These are phyloP conservation scores for Sporothrix brunneoviolacea DNA, from an alignment of 2,329 filamentous ascomycete species.

Conservation along the genomic window DNA sequence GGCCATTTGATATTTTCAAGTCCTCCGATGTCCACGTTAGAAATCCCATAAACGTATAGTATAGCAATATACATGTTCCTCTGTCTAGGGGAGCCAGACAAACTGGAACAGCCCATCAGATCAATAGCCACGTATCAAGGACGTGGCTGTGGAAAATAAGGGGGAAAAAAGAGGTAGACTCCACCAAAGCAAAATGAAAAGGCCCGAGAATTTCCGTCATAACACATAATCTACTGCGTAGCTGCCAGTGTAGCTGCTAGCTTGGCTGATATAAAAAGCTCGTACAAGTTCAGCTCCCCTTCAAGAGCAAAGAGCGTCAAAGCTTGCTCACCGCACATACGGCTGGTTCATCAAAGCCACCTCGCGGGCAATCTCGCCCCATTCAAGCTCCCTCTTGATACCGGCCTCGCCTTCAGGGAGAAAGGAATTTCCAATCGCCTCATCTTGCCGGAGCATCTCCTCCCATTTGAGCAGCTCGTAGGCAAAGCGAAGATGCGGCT, in stretches of 20 bases:
- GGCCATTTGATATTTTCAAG: no score
- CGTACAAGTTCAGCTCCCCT: neutral
- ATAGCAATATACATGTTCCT: no score
- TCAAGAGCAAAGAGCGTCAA: neutral
- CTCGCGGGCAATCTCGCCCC: conserved; percentile 80
- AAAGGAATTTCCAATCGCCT: neutral
- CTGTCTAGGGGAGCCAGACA: no score
- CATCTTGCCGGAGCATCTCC: conserved; percentile 56
- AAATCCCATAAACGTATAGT: no score
- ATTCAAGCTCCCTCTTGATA: conserved; percentile 76
- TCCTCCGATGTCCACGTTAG: no score
- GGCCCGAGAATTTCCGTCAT: neutral
- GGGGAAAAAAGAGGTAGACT: no score
- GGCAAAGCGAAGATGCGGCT: conserved; percentile 88
- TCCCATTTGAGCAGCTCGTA: conserved; percentile 98
- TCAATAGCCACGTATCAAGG: no score
- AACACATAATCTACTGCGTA: neutral
- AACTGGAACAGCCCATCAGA: no score
- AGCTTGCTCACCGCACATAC: conserved; percentile 58
- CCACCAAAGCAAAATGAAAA: no score
- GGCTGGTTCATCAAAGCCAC: conserved; percentile 95
- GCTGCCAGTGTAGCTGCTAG: neutral
- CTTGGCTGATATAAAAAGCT: neutral
- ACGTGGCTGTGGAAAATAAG: no score
- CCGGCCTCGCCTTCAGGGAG: conserved; percentile 17